phyloP scores from a whole-genome alignment of 495 filamentous ascomycete genomes.

The Lineolata rhizophorae region DNA sequence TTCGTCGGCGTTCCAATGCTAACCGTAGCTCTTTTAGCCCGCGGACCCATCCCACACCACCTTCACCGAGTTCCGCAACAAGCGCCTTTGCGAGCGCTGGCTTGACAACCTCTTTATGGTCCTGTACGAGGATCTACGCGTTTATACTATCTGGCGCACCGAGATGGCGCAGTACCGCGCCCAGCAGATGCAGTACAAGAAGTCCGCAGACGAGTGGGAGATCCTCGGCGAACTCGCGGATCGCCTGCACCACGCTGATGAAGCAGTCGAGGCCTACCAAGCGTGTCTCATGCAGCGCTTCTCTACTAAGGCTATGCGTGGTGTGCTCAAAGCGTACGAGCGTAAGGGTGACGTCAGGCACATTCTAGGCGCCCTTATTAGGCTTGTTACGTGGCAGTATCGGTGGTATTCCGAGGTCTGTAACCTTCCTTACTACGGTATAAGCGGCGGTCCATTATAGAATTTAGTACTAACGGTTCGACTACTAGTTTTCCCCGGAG shows the following conservation, averaged over 20 bases:
- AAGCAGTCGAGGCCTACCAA: conserved; percentile 80
- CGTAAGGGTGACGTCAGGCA: conserved; percentile 48
- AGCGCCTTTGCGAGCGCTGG: conserved; percentile 93
- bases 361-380: conserved; percentile 59
- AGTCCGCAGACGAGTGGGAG: conserved; percentile 93
- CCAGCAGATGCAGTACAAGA: conserved; percentile 80
- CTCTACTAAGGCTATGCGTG: conserved; percentile 72
- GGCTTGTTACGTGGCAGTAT: conserved; percentile 92
- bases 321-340: conserved; percentile 59
- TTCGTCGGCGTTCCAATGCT: neutral
- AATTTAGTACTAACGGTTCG: too few species aligned
- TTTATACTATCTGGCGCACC: conserved; percentile 97
- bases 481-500: conserved; percentile 71
- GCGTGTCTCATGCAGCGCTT: conserved; percentile 65
- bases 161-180: conserved; percentile 86
- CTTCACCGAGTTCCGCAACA: conserved; percentile 69
- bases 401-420: conserved; percentile 88
- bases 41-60: conserved; percentile 20
- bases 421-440: conserved; percentile 1
- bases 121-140: conserved; percentile 87
- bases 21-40: conserved; percentile 7
- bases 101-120: conserved; percentile 99
- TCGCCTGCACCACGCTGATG: conserved; percentile 70
- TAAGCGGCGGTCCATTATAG: neutral
- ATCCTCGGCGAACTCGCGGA: conserved; percentile 87